Evolutionary conservation across 2,329 filamentous ascomycete genomes (phyloP).

Genomic region (Rutstroemia sp.): DNA sequence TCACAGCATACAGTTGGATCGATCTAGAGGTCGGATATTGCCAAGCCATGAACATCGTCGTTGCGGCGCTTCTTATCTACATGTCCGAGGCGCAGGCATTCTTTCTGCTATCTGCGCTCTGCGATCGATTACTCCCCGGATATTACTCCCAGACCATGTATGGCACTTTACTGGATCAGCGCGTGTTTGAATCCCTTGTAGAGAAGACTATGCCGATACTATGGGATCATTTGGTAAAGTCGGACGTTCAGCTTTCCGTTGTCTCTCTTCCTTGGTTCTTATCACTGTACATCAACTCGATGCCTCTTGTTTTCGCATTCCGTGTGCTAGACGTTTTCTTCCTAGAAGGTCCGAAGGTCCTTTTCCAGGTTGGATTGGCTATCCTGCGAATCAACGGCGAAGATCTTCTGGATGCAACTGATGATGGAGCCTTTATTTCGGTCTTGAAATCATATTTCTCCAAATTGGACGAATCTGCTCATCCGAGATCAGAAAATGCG

Average conservation of each 20-base stretch:
- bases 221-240: constrained; percentile 96
- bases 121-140: constrained; percentile 85
- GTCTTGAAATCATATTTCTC: constrained; percentile 93
- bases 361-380: constrained; percentile 95
- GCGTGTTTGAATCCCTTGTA: constrained; percentile 96
- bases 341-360: constrained; percentile 90
- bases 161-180: constrained; percentile 90
- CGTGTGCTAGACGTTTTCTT: constrained; percentile 97
- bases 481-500: constrained; percentile 90
- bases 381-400: constrained; percentile 96
- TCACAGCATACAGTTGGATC: constrained; percentile 97
- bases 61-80: constrained; percentile 95
- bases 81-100: constrained; percentile 96
- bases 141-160: constrained; percentile 99
- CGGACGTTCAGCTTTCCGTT: constrained; percentile 93
- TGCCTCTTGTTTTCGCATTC: constrained; percentile 97
- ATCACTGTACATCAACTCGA: constrained; percentile 97
- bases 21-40: constrained; percentile 96
- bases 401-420: constrained; percentile 83
- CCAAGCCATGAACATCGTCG: constrained; percentile 99
- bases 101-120: constrained; percentile 84
- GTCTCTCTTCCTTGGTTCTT: constrained; percentile 97
- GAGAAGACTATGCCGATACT: constrained; percentile 98
- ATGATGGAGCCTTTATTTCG: constrained; percentile 95
- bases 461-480: constrained; percentile 87